Evolutionary conservation across 2,329 filamentous ascomycete species (phyloP).

Genomic region (Aschersonia sp.): DNA sequence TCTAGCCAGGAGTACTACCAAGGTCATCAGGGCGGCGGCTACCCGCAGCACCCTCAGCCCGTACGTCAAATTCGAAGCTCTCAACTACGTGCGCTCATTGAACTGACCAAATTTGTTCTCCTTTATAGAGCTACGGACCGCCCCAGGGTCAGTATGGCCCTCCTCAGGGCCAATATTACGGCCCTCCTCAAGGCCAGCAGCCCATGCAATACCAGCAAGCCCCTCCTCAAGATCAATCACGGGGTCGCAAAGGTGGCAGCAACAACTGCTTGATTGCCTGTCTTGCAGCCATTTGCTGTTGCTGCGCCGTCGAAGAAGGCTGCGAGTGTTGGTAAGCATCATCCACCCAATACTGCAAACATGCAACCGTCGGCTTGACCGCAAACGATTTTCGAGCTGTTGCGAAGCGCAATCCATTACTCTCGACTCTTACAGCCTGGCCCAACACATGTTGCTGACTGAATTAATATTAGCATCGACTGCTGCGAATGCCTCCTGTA

Average conservation of each 20-base stretch:
- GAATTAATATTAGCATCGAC: conserved; percentile 15
- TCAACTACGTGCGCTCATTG: neutral
- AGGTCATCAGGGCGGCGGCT: conserved; percentile 16
- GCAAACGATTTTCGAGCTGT: neutral
- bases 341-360: neutral
- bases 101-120: neutral
- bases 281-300: conserved; percentile 34
- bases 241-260: conserved; percentile 16
- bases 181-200: conserved; percentile 19
- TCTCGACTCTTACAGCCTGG: neutral
- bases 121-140: conserved; percentile 13
- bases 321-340: conserved; percentile 31
- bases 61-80: conserved; percentile 14
- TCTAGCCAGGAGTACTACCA: conserved; percentile 27
- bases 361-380: neutral
- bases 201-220: conserved; percentile 30
- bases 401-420: too few relatives aligned
- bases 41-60: conserved; percentile 24
- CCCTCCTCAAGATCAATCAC: conserved; percentile 15
- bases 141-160: conserved; percentile 17
- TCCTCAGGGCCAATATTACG: conserved; percentile 17
- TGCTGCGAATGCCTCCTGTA: conserved; percentile 27
- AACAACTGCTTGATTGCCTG: conserved; percentile 30
- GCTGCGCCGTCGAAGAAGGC: conserved; percentile 32
- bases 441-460: too few relatives aligned